Conservation (phyloP, 2,329 filamentous ascomycete species). For the Botrytis byssoidea region DNA sequence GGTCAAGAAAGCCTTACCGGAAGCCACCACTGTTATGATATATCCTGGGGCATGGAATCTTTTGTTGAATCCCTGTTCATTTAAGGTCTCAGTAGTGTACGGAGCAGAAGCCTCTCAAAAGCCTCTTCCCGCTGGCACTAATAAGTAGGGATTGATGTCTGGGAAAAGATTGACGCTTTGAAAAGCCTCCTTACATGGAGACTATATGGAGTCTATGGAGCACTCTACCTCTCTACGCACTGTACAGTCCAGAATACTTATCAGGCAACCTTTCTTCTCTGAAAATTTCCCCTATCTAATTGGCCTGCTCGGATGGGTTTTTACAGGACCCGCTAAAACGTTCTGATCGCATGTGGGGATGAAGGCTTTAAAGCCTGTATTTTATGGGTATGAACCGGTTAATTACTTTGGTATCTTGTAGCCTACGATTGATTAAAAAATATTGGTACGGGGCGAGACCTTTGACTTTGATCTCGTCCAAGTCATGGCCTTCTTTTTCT, state of each 20-base stretch:
- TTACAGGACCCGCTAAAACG: background rate
- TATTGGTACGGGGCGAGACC: background rate
- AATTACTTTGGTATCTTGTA: background rate
- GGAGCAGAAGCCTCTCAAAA: background rate
- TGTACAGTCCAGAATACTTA: background rate
- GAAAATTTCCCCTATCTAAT: background rate
- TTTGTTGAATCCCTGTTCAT: background rate
- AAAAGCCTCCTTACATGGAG: background rate
- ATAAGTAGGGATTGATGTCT: background rate
- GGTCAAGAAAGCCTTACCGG: background rate
- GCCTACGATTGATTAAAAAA: background rate
- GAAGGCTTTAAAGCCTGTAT: background rate
- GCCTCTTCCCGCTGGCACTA: constrained; percentile 9
- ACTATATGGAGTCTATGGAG: background rate
- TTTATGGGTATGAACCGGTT: background rate
- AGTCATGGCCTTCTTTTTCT: background rate
- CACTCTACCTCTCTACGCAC: background rate
- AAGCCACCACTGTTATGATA: background rate
- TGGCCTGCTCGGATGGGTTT: background rate
- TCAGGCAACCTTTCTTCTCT: background rate
- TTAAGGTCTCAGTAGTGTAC: background rate
- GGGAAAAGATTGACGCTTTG: background rate
- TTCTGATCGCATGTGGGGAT: constrained; percentile 1
- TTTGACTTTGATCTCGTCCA: background rate
- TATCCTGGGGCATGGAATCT: background rate